Base-by-base conservation (phyloP, 805 yeast species). In the Yamadazyma olivae region DNA sequence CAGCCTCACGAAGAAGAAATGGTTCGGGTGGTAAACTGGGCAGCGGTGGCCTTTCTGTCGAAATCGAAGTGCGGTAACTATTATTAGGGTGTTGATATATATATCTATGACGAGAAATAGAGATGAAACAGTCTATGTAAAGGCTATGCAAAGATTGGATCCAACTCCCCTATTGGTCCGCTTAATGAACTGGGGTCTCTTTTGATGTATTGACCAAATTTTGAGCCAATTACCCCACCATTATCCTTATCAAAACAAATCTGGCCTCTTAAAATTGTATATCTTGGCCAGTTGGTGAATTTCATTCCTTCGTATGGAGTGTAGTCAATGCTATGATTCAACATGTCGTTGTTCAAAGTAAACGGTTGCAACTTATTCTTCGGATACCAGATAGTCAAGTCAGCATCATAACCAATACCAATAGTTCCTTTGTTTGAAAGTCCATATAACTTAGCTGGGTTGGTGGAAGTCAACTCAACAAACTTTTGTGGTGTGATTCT, bases 351-450 rank as follows among this genome's bases (percentile, higher is more conserved):
- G 21, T 36, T 48, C 20, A 37, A 21, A 9, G 27, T 17, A 23
- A 32, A 32, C 10, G 23, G 10, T 6, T 32, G 6, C 49, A 61
- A 48, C 26, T 50, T 28, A 12, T 51, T 57, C 32, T 54, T 48
- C 13, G 74, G 73, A 48, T 71, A 68, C 77, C 77, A 71, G 17
- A 71, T 59, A 3, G 66, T 68, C 14, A 71, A 32, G 43, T 71
- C 77, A 5, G 77, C 77, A 52, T 71, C 77, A 39, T 54, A 54
- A 2, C 77, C 77, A 14, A 71, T 66, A 12, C 62, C 63, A 22
- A 71, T 53, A 6, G 63, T 51, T 3, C 77, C 77, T 13, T 58
- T 58, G 26, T 9, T 38, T 31, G 57, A 56, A 19, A 71, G 38
- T 7, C 77, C 77, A 34, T 70, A 71, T 12, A 71, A 41, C 36